phyloP scores from a whole-genome alignment of 495 filamentous ascomycete species.

The Penicillium verhagenii region DNA sequence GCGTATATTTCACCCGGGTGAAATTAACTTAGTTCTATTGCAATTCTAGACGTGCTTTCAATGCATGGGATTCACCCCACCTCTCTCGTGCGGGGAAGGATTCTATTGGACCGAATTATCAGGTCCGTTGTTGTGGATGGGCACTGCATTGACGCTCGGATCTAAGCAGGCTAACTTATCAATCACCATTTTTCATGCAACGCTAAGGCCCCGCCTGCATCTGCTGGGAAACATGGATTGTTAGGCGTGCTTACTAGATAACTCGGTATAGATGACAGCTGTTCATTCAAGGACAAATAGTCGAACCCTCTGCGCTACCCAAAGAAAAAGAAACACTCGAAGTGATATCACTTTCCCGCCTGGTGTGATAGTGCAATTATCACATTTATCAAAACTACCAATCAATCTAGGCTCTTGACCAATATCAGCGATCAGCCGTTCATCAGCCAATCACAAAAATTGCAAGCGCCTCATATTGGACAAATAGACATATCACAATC shows the following conservation, averaged over 20 bases:
- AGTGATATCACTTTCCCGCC: not conserved
- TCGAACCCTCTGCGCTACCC: no score
- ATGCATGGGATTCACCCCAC: not conserved
- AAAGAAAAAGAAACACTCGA: no score
- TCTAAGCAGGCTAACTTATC: not conserved
- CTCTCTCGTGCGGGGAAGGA: not conserved
- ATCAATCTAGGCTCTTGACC: not conserved
- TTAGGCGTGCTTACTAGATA: no score
- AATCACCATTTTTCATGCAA: no score
- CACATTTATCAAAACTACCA: not conserved
- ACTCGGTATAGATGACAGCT: no score
- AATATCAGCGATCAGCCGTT: not conserved
- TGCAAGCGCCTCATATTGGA: not conserved
- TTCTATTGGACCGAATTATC: not conserved
- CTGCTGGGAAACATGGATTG: no score
- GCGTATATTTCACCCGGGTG: slow-evolving; percentile 10
- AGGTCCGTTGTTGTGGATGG: not conserved
- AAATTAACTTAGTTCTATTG: not conserved
- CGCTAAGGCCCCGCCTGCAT: not conserved
- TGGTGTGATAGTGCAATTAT: not conserved
- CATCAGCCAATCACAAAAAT: not conserved
- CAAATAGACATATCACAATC: not conserved
- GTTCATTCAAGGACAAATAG: no score
- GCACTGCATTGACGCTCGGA: not conserved
- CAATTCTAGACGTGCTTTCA: slow-evolving; percentile 11